Evolutionary conservation across 2,329 filamentous ascomycete species (phyloP).

Genomic region (Colletotrichum abscissum): DNA sequence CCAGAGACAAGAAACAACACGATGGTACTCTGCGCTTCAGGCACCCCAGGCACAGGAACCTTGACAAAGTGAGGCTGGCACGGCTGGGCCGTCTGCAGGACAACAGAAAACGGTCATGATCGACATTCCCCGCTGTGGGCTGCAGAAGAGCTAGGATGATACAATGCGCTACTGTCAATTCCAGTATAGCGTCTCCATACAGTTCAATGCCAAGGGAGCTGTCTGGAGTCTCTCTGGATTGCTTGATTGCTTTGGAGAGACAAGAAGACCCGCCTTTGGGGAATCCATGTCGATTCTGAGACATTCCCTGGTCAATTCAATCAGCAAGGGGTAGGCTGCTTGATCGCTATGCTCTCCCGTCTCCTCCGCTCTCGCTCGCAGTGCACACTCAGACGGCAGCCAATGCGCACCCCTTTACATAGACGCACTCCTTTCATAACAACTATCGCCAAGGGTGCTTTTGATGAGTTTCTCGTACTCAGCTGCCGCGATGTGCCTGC

Average conservation of each 20-base stretch:
- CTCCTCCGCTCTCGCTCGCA: constrained; percentile 17
- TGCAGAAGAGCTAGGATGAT: constrained; percentile 33
- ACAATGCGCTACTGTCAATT: constrained; percentile 12
- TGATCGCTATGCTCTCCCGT: constrained; percentile 21
- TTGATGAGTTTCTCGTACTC: constrained; percentile 37
- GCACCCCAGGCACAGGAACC: constrained; percentile 25
- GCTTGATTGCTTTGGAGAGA: constrained; percentile 23
- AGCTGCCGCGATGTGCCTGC: constrained; percentile 18
- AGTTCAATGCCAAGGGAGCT: constrained; percentile 30
- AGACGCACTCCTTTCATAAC: constrained; percentile 33
- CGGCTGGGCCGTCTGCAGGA: constrained; percentile 34
- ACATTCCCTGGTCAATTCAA: constrained; percentile 43
- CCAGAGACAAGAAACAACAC: constrained; percentile 16
- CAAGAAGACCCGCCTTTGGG: constrained; percentile 40
- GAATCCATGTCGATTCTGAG: constrained; percentile 48
- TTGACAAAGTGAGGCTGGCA: constrained; percentile 35
- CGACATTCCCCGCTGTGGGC: constrained; percentile 42
- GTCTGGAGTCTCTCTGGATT: constrained; percentile 29
- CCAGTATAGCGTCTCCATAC: constrained; percentile 30
- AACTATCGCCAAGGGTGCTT: constrained; percentile 29
- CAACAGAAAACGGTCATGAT: constrained; percentile 43
- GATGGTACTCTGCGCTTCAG: constrained; percentile 24
- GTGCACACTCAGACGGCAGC: constrained; percentile 8
- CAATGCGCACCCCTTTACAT: constrained; percentile 11
- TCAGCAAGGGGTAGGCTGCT: constrained; percentile 22